phyloP scores from a whole-genome alignment of 108 stramenopile genomes.

The Craspedostauros australis region DNA sequence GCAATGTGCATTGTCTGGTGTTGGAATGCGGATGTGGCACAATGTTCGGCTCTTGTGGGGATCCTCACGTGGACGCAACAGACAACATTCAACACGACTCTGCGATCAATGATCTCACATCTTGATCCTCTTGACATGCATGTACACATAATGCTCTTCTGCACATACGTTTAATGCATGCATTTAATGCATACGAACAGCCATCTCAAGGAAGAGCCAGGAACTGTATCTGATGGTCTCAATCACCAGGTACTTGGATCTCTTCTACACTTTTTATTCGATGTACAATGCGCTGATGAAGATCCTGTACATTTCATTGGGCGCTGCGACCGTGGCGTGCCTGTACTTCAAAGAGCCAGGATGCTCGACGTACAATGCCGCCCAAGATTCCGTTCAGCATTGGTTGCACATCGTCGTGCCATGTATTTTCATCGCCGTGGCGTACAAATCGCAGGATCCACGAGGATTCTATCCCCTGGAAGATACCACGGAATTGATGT shows the following conservation, averaged over 20 bases:
- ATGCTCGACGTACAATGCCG: conserved; percentile 69
- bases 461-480: conserved; percentile 1
- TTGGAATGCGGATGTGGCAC: too few species aligned
- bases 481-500: conserved; percentile 46
- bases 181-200: too few species aligned
- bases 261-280: conserved; percentile 68
- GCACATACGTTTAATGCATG: too few species aligned
- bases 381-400: conserved; percentile 84
- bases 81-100: too few species aligned
- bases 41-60: too few species aligned
- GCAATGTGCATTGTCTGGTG: too few species aligned
- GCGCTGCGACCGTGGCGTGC: conserved; percentile 56
- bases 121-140: too few species aligned
- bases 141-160: too few species aligned
- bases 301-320: conserved; percentile 80
- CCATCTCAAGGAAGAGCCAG: conserved; percentile 86
- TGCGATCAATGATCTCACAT: too few species aligned
- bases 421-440: neutral
- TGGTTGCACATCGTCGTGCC: conserved; percentile 24
- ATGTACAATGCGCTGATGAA: conserved; percentile 87
- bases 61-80: too few species aligned
- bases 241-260: conserved; percentile 60
- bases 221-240: conserved; percentile 88
- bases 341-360: conserved; percentile 65
- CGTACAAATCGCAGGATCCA: conserved; percentile 8